Percentiles rank a stretch among this genome's conserved stretches.
Conservation (phyloP, 148 eudicot species). For the Dianthus caryophyllus region DNA sequence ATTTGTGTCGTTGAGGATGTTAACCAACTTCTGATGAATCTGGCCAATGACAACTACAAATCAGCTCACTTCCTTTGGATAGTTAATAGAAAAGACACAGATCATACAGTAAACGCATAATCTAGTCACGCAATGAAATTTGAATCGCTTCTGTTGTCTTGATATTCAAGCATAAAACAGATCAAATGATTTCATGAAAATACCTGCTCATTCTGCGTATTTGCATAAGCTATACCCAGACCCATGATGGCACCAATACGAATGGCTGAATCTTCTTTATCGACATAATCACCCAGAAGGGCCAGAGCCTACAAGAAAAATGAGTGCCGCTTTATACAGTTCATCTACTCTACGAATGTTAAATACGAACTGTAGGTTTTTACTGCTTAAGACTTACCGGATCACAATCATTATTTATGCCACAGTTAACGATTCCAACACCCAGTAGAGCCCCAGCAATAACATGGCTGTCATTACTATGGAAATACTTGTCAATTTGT, state of each 20-base stretch:
- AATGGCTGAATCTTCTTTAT: slow-evolving; percentile 69
- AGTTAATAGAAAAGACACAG: not conserved
- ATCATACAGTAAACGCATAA: too few species aligned
- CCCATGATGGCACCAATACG: slow-evolving; percentile 98
- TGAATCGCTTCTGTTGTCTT: too few species aligned
- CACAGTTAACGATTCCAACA: slow-evolving; percentile 88
- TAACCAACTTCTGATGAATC: slow-evolving; percentile 58
- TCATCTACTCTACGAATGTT: not conserved
- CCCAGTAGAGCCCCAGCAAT: slow-evolving; percentile 89
- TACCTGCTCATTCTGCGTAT: slow-evolving; percentile 78
- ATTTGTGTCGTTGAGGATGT: slow-evolving; percentile 66
- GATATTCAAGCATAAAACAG: too few species aligned
- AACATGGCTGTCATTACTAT: slow-evolving; percentile 75
- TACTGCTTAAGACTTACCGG: slow-evolving; percentile 57
- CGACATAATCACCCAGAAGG: slow-evolving; percentile 75
- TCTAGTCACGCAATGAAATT: too few species aligned
- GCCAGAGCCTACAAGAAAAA: slow-evolving; percentile 63
- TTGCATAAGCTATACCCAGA: slow-evolving; percentile 92
- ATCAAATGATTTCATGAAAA: too few species aligned
- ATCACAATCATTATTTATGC: slow-evolving; percentile 77
- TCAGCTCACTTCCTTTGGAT: not conserved
- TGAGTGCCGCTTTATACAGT: not conserved
- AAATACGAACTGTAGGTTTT: not conserved
- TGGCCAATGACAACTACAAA: slow-evolving; percentile 25
- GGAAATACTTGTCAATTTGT: slow-evolving; percentile 93